Percentiles rank a stretch among this genome's conserved stretches.
phyloP scores from a whole-genome alignment of 139 green algal species.

The Tetraselmis chui region DNA sequence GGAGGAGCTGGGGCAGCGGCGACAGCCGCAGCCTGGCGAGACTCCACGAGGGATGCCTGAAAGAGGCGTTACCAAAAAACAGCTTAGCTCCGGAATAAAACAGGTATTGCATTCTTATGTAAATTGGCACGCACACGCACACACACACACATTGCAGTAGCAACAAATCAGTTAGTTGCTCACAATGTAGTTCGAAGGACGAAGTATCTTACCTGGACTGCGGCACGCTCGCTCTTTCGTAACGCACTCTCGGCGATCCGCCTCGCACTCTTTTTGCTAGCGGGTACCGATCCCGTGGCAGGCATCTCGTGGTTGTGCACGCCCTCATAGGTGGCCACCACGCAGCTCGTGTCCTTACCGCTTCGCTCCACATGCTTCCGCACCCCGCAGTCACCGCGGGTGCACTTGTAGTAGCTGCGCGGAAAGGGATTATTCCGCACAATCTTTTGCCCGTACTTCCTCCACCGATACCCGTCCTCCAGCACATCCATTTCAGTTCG shows the following conservation, averaged over 20 bases:
- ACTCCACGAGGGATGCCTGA: too few relatives aligned
- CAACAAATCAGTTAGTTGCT: not conserved
- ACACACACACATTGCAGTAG: not conserved
- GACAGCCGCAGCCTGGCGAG: not conserved
- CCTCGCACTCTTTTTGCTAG: not conserved
- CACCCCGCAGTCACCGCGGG: conserved; percentile 61
- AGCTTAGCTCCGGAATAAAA: too few relatives aligned
- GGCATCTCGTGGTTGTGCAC: not conserved
- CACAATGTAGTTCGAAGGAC: not conserved
- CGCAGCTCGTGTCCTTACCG: conserved; percentile 26
- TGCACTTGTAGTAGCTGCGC: conserved; percentile 96
- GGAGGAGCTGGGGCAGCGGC: not conserved
- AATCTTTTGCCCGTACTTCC: conserved; percentile 93
- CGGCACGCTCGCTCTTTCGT: not conserved
- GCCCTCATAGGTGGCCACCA: conserved; percentile 41
- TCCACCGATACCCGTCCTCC: conserved; percentile 60
- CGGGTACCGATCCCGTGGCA: not conserved
- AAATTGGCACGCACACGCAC: not conserved
- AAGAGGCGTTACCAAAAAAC: too few relatives aligned
- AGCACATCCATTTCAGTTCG: conserved; percentile 31
- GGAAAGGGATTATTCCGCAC: conserved; percentile 84
- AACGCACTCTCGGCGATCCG: not conserved
- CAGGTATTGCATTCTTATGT: not conserved
- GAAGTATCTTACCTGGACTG: not conserved
- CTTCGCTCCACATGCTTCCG: conserved; percentile 82